A percentile compares a stretch with the other conserved stretches of the same genome.
Evolutionary conservation across 179 eudicot genomes (phyloP).

Genomic region (Carnegiea gigantea): DNA sequence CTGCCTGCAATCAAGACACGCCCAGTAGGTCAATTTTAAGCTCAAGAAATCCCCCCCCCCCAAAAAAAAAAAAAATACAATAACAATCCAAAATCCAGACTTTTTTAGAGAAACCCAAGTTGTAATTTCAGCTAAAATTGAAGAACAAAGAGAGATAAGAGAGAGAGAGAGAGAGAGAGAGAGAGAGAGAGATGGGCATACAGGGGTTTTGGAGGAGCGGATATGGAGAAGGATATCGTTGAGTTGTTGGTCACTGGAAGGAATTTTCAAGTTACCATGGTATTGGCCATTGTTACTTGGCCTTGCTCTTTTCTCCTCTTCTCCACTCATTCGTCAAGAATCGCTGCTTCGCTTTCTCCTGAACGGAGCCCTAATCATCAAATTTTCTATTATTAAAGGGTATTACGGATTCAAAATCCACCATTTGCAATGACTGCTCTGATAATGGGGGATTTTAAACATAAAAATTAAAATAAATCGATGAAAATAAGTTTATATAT

Average conservation of each 20-base stretch:
- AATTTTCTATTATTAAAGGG: no score
- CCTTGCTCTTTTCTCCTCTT: conserved; percentile 15
- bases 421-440: no score
- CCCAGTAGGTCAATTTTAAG: conserved; percentile 15
- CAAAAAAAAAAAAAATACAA: no score
- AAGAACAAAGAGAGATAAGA: neutral
- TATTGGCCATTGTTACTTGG: conserved; percentile 13
- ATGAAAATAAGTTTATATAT: no score
- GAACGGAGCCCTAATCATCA: no score
- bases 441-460: no score
- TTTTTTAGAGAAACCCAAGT: no score
- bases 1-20: conserved; percentile 55
- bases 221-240: conserved; percentile 56
- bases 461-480: no score
- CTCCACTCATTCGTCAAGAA: neutral
- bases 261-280: conserved; percentile 42
- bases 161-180: conserved; percentile 11
- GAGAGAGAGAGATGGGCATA: conserved; percentile 27
- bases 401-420: no score
- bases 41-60: neutral
- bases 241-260: conserved; percentile 56
- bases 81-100: neutral
- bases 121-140: neutral
- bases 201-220: conserved; percentile 65
- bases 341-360: neutral